phyloP scores from a whole-genome alignment of 2,329 filamentous ascomycete species.

The Bipolaris victoriae region DNA sequence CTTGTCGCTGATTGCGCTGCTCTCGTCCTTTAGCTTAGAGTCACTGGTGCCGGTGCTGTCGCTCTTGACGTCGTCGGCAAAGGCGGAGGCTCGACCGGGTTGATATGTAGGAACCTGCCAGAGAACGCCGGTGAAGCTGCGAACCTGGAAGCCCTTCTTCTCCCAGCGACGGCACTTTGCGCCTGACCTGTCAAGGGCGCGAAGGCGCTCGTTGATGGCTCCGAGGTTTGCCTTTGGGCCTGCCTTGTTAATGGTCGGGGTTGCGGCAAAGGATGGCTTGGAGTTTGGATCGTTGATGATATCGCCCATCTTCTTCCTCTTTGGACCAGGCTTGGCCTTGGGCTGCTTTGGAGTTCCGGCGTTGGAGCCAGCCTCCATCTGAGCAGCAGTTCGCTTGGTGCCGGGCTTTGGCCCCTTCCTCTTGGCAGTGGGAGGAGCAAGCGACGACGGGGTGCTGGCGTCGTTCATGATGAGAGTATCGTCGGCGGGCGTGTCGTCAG shows the following conservation, averaged over 20 bases:
- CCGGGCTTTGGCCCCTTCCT: constrained; percentile 76
- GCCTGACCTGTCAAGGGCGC: constrained; percentile 89
- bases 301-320: constrained; percentile 85
- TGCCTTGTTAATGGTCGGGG: constrained; percentile 73
- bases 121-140: constrained; percentile 86
- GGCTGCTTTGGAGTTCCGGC: constrained; percentile 62
- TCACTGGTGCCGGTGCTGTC: constrained; percentile 63
- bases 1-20: constrained; percentile 66
- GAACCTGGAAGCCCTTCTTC: constrained; percentile 80
- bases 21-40: constrained; percentile 62
- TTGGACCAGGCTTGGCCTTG: constrained; percentile 88
- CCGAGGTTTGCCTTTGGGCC: constrained; percentile 96
- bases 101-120: constrained; percentile 88
- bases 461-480: constrained; percentile 45
- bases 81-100: constrained; percentile 65
- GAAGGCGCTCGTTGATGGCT: constrained; percentile 94
- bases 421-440: constrained; percentile 62
- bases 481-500: constrained; percentile 51
- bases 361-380: constrained; percentile 58
- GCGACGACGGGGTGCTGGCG: constrained; percentile 43
- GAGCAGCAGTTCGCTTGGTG: constrained; percentile 63
- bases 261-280: constrained; percentile 50
- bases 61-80: constrained; percentile 66
- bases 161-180: constrained; percentile 93
- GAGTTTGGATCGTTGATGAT: constrained; percentile 52